phyloP scores from a whole-genome alignment of 1,284 basidiomycete genomes.

The Papiliotrema flavescens region DNA sequence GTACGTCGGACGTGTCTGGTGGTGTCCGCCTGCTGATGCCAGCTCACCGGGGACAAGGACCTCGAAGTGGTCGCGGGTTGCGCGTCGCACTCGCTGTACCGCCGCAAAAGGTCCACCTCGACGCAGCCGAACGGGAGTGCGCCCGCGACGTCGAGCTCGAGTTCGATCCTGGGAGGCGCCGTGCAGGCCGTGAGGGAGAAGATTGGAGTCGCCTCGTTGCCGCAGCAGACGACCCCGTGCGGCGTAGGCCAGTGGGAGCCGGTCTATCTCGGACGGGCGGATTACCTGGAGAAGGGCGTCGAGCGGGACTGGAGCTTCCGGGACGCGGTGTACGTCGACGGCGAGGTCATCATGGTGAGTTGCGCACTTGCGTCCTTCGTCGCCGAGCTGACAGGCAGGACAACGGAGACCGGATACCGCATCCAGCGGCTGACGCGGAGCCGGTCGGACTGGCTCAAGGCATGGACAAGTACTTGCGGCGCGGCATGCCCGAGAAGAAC shows the following conservation, averaged over 20 bases:
- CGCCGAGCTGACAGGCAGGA: conserved; percentile 20
- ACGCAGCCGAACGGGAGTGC: neutral
- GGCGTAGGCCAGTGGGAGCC: conserved; percentile 41
- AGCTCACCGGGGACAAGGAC: conserved; percentile 37
- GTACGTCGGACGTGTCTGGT: conserved; percentile 19
- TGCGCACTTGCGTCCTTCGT: neutral
- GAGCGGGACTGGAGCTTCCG: conserved; percentile 48
- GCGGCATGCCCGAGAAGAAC: conserved; percentile 13
- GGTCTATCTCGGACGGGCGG: conserved; percentile 39
- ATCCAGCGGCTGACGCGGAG: conserved; percentile 31
- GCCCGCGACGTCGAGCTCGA: neutral
- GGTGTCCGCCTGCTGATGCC: neutral
- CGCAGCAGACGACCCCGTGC: conserved; percentile 5
- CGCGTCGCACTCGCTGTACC: conserved; percentile 42
- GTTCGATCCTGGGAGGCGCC: neutral
- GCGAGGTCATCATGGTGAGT: conserved; percentile 43
- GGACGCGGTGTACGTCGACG: conserved; percentile 36
- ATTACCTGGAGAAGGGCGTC: conserved; percentile 44
- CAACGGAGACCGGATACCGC: conserved; percentile 31
- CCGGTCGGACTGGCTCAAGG: conserved; percentile 43
- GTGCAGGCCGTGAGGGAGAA: neutral
- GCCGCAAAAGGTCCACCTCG: conserved; percentile 14
- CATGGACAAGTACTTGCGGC: conserved; percentile 36
- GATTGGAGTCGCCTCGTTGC: neutral
- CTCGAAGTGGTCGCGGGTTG: conserved; percentile 44